Conservation (phyloP, 768 basidiomycete genomes). For the Suillus fuscotomentosus region DNA sequence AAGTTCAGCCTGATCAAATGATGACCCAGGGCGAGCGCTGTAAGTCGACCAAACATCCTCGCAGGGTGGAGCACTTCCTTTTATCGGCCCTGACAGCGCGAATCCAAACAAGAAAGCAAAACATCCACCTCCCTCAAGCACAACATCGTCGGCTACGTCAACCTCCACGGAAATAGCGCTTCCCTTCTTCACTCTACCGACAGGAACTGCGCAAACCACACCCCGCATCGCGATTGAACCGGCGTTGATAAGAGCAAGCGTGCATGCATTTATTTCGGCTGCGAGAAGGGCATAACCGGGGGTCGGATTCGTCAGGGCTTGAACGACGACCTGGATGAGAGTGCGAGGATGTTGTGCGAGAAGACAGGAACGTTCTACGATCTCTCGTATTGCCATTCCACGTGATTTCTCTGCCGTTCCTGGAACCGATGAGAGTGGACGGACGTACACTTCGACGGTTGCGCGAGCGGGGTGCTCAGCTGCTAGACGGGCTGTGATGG, state of each 20-base stretch:
- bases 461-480: slow-evolving; percentile 71
- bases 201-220: slow-evolving; percentile 66
- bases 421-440: slow-evolving; percentile 68
- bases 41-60: slow-evolving; percentile 27
- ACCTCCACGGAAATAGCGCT: slow-evolving; percentile 37
- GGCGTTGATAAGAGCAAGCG: slow-evolving; percentile 65
- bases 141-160: slow-evolving; percentile 47
- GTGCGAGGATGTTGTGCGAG: slow-evolving; percentile 69
- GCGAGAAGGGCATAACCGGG: slow-evolving; percentile 47
- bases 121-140: slow-evolving; percentile 49
- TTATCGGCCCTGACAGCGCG: neutral
- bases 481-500: slow-evolving; percentile 71
- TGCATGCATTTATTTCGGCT: slow-evolving; percentile 68
- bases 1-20: slow-evolving; percentile 42
- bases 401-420: slow-evolving; percentile 68
- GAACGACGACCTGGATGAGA: slow-evolving; percentile 75
- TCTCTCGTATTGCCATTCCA: slow-evolving; percentile 50
- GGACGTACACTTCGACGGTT: slow-evolving; percentile 70
- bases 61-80: slow-evolving; percentile 19
- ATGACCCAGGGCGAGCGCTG: slow-evolving; percentile 13
- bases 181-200: slow-evolving; percentile 36
- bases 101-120: slow-evolving; percentile 63
- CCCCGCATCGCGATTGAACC: slow-evolving; percentile 74
- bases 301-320: slow-evolving; percentile 42
- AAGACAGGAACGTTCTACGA: slow-evolving; percentile 62